These are phyloP conservation scores for Coriaria nepalensis DNA, from an alignment of 306 rosid genomes.

Conservation along the genomic window DNA sequence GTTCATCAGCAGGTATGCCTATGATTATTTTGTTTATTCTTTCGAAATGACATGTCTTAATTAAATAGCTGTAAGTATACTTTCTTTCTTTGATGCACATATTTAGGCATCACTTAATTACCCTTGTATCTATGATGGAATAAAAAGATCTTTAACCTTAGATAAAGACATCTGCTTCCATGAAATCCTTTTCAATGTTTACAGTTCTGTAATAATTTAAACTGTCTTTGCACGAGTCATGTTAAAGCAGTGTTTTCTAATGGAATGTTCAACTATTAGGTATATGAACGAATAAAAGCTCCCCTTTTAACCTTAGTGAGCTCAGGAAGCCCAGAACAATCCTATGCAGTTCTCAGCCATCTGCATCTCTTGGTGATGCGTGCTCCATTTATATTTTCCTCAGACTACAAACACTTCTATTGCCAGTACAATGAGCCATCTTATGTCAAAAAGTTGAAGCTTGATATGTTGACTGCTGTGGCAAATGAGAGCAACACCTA, in stretches of 20 bases:
- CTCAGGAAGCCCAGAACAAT: constrained; percentile 98
- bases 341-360: constrained; percentile 93
- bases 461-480: constrained; percentile 97
- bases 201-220: no score
- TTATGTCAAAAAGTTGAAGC: constrained; percentile 95
- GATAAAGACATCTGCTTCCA: no score
- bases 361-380: constrained; percentile 98
- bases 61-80: no score
- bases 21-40: constrained; percentile 1
- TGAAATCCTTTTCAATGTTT: no score
- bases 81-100: no score
- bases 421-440: constrained; percentile 99
- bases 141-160: no score
- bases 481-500: constrained; percentile 98
- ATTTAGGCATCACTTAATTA: no score
- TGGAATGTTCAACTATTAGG: constrained; percentile 37
- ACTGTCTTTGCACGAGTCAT: no score
- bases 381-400: constrained; percentile 87
- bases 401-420: constrained; percentile 92
- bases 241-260: constrained; percentile 3
- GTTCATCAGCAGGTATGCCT: constrained; percentile 92
- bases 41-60: neutral
- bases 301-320: constrained; percentile 95
- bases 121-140: no score
- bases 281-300: constrained; percentile 95